Evolutionary conservation across 83 land plant genomes (phyloP).

Genomic region (Thuja plicata): DNA sequence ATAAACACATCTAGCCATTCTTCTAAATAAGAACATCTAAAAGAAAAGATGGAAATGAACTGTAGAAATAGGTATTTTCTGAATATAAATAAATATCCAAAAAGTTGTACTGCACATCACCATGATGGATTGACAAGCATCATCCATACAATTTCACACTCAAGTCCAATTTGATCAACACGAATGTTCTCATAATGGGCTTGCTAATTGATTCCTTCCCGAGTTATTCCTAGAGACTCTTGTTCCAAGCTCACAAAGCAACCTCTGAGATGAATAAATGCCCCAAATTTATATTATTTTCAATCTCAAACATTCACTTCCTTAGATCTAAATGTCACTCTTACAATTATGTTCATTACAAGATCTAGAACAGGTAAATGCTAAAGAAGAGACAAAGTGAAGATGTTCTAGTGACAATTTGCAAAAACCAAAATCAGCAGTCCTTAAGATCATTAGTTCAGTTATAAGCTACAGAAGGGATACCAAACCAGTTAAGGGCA

Average conservation of each 20-base stretch:
- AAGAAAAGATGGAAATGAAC: not conserved
- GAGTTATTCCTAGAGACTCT: not conserved
- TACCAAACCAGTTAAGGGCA: not conserved
- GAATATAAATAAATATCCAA: not conserved
- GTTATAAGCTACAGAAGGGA: not conserved
- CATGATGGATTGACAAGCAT: not conserved
- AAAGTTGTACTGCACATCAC: not conserved
- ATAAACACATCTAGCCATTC: not conserved
- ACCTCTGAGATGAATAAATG: not conserved
- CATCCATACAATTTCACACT: not conserved
- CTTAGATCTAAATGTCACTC: not conserved
- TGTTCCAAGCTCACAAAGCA: not conserved
- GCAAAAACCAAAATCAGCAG: not conserved
- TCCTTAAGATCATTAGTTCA: not conserved
- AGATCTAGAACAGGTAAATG: not conserved
- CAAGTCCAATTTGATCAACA: not conserved
- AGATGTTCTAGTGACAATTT: not conserved
- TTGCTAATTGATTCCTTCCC: not conserved
- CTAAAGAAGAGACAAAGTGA: not conserved
- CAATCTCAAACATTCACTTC: not conserved
- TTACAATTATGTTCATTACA: not conserved
- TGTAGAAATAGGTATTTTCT: not conserved
- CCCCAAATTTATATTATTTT: constrained; percentile 6
- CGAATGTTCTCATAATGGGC: not conserved
- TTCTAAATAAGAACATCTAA: not conserved